phyloP scores from a whole-genome alignment of 345 rosid species.

The Rhodamnia argentea region DNA sequence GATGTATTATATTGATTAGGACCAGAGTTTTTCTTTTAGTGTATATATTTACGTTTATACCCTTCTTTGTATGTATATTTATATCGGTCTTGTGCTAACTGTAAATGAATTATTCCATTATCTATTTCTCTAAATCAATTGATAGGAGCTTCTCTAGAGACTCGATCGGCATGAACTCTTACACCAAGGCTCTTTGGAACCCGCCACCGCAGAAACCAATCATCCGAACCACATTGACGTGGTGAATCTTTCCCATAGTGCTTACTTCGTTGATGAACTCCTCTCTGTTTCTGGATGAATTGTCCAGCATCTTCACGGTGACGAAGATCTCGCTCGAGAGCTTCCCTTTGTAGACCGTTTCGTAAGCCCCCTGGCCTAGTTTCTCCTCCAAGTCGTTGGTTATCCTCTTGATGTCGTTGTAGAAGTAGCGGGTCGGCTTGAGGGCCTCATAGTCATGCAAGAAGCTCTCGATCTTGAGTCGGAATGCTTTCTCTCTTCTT shows the following conservation, averaged over 20 bases:
- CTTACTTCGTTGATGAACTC: conserved; percentile 16
- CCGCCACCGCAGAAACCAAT: conserved; percentile 13
- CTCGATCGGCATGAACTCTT: conserved; percentile 13
- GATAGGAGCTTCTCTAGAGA: conserved; percentile 11
- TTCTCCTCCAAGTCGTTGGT: conserved; percentile 4
- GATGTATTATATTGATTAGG: too few relatives aligned
- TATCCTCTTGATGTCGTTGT: conserved; percentile 1
- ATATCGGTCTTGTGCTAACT: too few relatives aligned
- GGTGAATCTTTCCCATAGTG: conserved; percentile 19
- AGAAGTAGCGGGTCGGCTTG: conserved; percentile 5
- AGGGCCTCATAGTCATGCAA: conserved; percentile 10
- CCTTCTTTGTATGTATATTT: too few relatives aligned
- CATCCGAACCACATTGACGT: conserved; percentile 14
- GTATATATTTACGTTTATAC: too few relatives aligned
- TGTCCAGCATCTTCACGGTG: conserved; percentile 16
- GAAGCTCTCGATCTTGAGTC: conserved; percentile 7
- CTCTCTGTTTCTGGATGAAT: conserved; percentile 1
- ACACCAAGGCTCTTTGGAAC: conserved; percentile 6
- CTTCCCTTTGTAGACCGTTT: conserved; percentile 14
- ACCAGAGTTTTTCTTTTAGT: too few relatives aligned
- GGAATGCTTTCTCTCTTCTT: neutral
- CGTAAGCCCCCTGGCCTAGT: conserved; percentile 19
- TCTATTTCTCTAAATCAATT: too few relatives aligned
- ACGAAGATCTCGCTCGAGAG: conserved; percentile 6
- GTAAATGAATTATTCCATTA: too few relatives aligned